These are phyloP conservation scores for Solanum ossicruentum DNA, from an alignment of 257 asterid genomes.

Conservation along the genomic window DNA sequence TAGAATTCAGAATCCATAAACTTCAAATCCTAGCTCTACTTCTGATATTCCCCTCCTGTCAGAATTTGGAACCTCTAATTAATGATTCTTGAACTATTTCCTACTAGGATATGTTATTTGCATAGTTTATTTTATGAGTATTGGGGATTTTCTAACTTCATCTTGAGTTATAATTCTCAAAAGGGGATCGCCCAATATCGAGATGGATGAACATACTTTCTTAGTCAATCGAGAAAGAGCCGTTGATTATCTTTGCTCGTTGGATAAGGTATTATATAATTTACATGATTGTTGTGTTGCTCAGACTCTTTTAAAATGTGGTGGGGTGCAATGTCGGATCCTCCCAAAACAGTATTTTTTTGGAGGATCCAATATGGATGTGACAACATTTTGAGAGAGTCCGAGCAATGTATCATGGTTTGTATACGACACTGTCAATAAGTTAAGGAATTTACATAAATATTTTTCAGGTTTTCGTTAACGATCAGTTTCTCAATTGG, in stretches of 20 bases:
- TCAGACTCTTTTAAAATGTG: not conserved
- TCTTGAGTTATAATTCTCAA: not conserved
- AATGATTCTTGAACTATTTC: not conserved
- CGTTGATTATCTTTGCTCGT: conserved; percentile 83
- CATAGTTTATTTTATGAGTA: not conserved
- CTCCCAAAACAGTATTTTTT: not conserved
- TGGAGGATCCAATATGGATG: not conserved
- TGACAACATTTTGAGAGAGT: not conserved
- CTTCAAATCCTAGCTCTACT: not conserved
- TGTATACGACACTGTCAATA: not conserved
- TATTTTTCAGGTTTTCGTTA: conserved; percentile 58
- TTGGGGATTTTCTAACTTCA: not conserved
- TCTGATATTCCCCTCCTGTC: not conserved
- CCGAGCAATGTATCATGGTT: not conserved
- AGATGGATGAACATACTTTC: conserved; percentile 93
- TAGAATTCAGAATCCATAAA: not conserved
- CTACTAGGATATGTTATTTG: not conserved
- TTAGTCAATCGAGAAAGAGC: conserved; percentile 88
- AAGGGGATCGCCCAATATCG: conserved; percentile 95
- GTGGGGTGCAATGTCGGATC: not conserved
- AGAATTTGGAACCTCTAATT: not conserved
- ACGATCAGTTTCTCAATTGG: conserved; percentile 93
- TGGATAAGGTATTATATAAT: conserved; percentile 54
- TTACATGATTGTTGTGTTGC: not conserved
- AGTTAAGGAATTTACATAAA: not conserved